A percentile compares a stretch with the other conserved stretches of the same genome.
phyloP scores from a whole-genome alignment of 2,329 filamentous ascomycete species.

The Hypoxylon sp. region DNA sequence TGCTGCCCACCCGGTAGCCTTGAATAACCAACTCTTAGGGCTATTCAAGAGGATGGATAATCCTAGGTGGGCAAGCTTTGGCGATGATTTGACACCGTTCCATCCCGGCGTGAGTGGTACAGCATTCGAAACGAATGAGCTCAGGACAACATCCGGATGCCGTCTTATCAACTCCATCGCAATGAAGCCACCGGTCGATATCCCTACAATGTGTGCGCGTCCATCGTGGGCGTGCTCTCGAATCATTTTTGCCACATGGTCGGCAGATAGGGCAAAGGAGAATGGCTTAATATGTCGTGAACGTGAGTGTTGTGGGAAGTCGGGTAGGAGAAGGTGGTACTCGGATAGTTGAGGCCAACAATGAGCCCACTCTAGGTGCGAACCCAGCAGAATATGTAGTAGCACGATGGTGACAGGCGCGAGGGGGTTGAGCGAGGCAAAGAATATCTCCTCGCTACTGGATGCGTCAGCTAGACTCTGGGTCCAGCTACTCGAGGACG shows the following conservation, averaged over 20 bases:
- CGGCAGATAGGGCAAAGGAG: slow-evolving; percentile 45
- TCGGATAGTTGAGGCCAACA: slow-evolving; percentile 48
- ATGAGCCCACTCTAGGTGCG: slow-evolving; percentile 47
- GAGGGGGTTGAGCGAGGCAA: slow-evolving; percentile 43
- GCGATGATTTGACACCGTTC: slow-evolving; percentile 40
- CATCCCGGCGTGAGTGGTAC: slow-evolving; percentile 43
- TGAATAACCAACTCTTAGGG: slow-evolving; percentile 43
- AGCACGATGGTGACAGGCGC: slow-evolving; percentile 34
- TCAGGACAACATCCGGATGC: slow-evolving; percentile 48
- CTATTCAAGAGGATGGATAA: slow-evolving; percentile 41
- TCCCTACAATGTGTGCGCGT: slow-evolving; percentile 51
- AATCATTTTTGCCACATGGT: slow-evolving; percentile 49
- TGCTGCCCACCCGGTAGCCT: slow-evolving; percentile 39
- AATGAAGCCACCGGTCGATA: slow-evolving; percentile 53
- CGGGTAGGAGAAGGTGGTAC: slow-evolving; percentile 52
- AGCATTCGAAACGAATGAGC: slow-evolving; percentile 49
- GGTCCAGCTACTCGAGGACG: slow-evolving; percentile 34
- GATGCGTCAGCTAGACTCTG: slow-evolving; percentile 14
- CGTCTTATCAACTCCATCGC: slow-evolving; percentile 46
- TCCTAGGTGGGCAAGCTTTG: slow-evolving; percentile 42
- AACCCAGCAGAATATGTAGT: slow-evolving; percentile 43
- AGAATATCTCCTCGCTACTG: slow-evolving; percentile 38
- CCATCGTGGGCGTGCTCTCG: slow-evolving; percentile 47
- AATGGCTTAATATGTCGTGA: slow-evolving; percentile 47
- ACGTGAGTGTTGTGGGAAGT: slow-evolving; percentile 52